These are phyloP conservation scores for Monoraphidium neglectum DNA, from an alignment of 139 green algal species.

Conservation along the genomic window DNA sequence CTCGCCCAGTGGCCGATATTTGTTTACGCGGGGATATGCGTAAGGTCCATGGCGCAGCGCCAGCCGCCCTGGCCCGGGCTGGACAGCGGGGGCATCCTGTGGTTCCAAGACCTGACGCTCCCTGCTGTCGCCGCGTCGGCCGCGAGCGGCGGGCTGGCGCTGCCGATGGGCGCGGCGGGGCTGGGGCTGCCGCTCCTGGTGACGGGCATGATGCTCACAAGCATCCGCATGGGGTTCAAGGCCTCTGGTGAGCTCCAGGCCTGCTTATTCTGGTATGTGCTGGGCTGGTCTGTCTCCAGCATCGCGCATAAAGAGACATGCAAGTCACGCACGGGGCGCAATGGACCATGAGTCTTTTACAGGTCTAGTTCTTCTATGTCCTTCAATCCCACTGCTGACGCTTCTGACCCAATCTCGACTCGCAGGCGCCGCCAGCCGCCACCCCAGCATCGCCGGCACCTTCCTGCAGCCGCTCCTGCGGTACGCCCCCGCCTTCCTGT, in stretches of 20 bases:
- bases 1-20: constrained; percentile 66
- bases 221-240: constrained; percentile 61
- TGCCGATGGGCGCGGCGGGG: constrained; percentile 51
- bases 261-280: neutral
- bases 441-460: constrained; percentile 21
- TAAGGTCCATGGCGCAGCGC: constrained; percentile 63
- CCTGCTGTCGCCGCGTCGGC: constrained; percentile 33
- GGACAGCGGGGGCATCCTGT: constrained; percentile 59
- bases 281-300: too few relatives aligned
- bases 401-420: neutral
- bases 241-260: neutral
- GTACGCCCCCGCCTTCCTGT: constrained; percentile 45
- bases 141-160: neutral
- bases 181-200: constrained; percentile 57
- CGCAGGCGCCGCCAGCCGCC: constrained; percentile 19
- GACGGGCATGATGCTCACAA: constrained; percentile 59
- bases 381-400: too few relatives aligned
- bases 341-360: too few relatives aligned
- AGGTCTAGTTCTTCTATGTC: too few relatives aligned
- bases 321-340: too few relatives aligned
- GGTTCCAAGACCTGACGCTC: constrained; percentile 78
- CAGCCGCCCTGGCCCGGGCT: constrained; percentile 60
- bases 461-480: constrained; percentile 26
- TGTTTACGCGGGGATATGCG: constrained; percentile 49
- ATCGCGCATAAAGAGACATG: too few relatives aligned